phyloP scores from a whole-genome alignment of 2,329 filamentous ascomycete species.

The Fusarium nematophilum region DNA sequence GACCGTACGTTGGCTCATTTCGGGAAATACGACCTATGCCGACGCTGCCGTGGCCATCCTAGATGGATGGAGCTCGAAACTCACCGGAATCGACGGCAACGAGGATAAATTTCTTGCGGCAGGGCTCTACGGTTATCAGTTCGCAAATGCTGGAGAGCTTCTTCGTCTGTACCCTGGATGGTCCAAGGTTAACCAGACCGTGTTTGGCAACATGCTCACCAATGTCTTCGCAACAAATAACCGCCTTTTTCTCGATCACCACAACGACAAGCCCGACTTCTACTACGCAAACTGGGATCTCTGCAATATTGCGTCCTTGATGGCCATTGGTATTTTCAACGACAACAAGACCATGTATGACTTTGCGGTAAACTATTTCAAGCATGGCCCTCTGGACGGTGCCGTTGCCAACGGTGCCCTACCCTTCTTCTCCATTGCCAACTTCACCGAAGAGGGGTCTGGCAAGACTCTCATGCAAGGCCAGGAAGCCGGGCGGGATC shows the following conservation, averaged over 20 bases:
- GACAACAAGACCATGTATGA: constrained; percentile 56
- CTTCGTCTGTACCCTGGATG: constrained; percentile 50
- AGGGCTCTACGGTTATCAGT: constrained; percentile 58
- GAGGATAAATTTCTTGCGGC: constrained; percentile 53
- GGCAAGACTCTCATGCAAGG: constrained; percentile 42
- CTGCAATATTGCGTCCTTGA: constrained; percentile 54
- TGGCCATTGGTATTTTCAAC: constrained; percentile 55
- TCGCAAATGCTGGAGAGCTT: constrained; percentile 58
- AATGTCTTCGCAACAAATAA: constrained; percentile 1
- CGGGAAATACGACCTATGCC: constrained; percentile 50
- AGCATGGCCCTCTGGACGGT: constrained; percentile 52
- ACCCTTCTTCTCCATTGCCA: constrained; percentile 43
- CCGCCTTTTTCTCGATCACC: constrained; percentile 3
- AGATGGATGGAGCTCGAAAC: constrained; percentile 51
- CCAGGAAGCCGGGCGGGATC: constrained; percentile 49
- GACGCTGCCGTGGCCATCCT: constrained; percentile 52
- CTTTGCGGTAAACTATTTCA: constrained; percentile 54
- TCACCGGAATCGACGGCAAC: constrained; percentile 49
- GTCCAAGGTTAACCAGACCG: constrained; percentile 22
- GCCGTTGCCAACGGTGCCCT: constrained; percentile 44
- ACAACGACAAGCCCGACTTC: constrained; percentile 14
- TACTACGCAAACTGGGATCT: constrained; percentile 43
- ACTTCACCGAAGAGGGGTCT: constrained; percentile 44
- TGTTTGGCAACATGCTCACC: constrained; percentile 9
- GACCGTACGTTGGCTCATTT: constrained; percentile 53